Evolutionary conservation across 2,329 filamentous ascomycete species (phyloP), one percentile per base, ranked within the genome.

Genomic region (Aquanectria penicillioides): DNA sequence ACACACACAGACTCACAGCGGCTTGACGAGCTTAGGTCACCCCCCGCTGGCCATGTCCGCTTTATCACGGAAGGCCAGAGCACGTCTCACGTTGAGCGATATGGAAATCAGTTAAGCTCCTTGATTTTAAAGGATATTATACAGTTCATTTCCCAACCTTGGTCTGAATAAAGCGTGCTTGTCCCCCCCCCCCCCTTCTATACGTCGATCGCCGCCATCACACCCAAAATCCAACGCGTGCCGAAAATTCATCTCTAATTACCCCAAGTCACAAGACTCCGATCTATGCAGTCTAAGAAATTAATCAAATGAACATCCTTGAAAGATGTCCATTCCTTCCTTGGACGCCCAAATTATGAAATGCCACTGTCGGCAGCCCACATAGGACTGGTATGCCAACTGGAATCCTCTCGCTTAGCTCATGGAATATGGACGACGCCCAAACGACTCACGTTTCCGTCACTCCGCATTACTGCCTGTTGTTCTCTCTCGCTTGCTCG

Each of bases 1-100:
- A n/a, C n/a, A n/a, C n/a, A n/a, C n/a, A n/a, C n/a, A n/a, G n/a
- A n/a, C n/a, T n/a, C n/a, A n/a, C n/a, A n/a, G n/a, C n/a, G n/a
- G n/a, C n/a, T n/a, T 44, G 11, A 47, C 25, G 31, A 36, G 28
- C 31, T 53, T 31, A 8, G 33, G 23, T 29, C 43, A 54, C 25
- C 26, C 22, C 11, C 50, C 12, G 15, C 33, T 20, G 26, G 37
- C 22, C 18, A 8, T 50, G 12, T 40, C 52, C 52, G 44, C 22
- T 13, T 56, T 48, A 56, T 56, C 36, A 28, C 52, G 44, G 52
- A 49, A 25, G 36, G 3, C 22, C 29, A 31, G 34, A 18, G 28
- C 41, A 18, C 33, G 41, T 46, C 41, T 46, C 41, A 47, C 31
- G 15, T 36, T 31, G 26, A 31, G 11, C 40, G 34, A n/a, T n/a